A percentile compares a stretch with the other conserved stretches of the same genome.
Conservation (phyloP, 108 stramenopile species). For the Conticribra weissflogii region DNA sequence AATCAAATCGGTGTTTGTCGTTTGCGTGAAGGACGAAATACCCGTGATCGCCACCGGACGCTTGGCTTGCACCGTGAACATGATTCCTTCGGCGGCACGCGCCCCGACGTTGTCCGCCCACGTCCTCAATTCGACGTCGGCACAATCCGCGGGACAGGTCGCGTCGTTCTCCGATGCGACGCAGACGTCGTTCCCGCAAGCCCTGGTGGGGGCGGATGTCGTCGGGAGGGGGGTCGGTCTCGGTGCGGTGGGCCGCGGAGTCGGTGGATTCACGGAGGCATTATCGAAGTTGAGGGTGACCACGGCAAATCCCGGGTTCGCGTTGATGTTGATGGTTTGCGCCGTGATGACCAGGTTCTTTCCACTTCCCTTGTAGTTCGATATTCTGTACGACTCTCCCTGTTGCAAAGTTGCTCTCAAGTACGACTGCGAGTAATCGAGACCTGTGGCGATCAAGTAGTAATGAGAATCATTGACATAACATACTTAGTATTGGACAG, state of each 20-base stretch:
- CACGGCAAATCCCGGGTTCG: conserved; percentile 11
- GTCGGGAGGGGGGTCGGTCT: not conserved
- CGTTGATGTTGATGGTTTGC: not conserved
- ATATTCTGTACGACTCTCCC: conserved; percentile 4
- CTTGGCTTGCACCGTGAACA: conserved; percentile 14
- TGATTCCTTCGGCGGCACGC: conserved; percentile 12
- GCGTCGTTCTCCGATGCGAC: not conserved
- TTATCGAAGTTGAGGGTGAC: conserved; percentile 17
- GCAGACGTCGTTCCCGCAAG: conserved; percentile 13
- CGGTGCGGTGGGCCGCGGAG: too few relatives aligned
- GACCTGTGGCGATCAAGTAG: too few relatives aligned
- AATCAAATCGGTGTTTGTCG: conserved; percentile 1
- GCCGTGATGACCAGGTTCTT: conserved; percentile 15
- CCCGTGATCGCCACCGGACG: conserved; percentile 1
- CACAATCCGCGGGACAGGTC: conserved; percentile 23
- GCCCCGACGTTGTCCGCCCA: conserved; percentile 1
- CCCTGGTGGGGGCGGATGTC: conserved; percentile 1
- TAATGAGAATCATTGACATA: too few relatives aligned
- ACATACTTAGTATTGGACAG: too few relatives aligned
- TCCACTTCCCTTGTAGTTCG: conserved; percentile 16
- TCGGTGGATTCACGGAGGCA: conserved; percentile 6
- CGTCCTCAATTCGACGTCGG: conserved; percentile 9
- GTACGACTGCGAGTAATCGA: conserved; percentile 12
- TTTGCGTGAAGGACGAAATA: conserved; percentile 1
- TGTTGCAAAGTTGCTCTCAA: conserved; percentile 6